Evolutionary conservation across 176 grass and related monocot genomes (phyloP).

Genomic region (Poa annua): DNA sequence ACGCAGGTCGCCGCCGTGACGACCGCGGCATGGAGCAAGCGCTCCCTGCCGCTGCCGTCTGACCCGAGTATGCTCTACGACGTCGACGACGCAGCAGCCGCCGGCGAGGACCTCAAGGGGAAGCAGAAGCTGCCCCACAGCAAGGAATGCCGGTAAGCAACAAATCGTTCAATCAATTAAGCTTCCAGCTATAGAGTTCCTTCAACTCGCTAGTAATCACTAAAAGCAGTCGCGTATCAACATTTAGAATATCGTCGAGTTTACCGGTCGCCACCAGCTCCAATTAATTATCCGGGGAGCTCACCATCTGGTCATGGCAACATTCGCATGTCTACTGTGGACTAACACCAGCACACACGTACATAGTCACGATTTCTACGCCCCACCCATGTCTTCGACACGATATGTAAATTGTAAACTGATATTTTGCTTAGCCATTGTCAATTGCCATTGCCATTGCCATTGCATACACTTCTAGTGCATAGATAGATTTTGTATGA

Average conservation of each 20-base stretch:
- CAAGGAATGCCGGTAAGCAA: constrained; percentile 67
- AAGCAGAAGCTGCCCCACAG: constrained; percentile 89
- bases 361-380: neutral
- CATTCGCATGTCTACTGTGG: neutral
- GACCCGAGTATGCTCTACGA: constrained; percentile 67
- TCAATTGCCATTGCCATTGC: too few relatives aligned
- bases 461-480: too few relatives aligned
- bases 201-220: too few relatives aligned
- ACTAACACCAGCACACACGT: neutral
- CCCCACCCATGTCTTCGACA: too few relatives aligned
- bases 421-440: too few relatives aligned
- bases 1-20: constrained; percentile 75
- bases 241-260: too few relatives aligned
- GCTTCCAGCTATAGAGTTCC: too few relatives aligned
- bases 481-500: too few relatives aligned
- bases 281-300: constrained; percentile 7
- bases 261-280: neutral
- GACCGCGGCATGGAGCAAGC: constrained; percentile 71
- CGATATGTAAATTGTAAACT: too few relatives aligned
- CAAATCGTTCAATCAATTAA: neutral
- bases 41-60: constrained; percentile 57
- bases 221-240: too few relatives aligned
- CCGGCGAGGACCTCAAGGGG: constrained; percentile 52
- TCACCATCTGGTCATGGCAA: constrained; percentile 14
- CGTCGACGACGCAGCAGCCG: constrained; percentile 40